Conservation (phyloP, 2,329 filamentous ascomycete species). For the Emmonsiellopsis sp. region DNA sequence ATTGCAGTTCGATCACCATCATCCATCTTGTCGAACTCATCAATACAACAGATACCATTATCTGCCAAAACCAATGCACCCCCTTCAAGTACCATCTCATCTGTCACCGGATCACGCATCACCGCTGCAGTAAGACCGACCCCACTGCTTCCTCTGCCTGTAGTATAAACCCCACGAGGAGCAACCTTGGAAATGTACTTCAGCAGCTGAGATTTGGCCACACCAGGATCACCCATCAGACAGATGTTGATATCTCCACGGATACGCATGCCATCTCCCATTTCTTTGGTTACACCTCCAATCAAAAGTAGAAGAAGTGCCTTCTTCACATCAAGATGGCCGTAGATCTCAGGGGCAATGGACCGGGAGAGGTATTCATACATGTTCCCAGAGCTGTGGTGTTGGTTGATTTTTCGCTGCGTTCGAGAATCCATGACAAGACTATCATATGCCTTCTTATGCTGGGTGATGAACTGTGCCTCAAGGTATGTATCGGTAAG, state of each 20-base stretch:
- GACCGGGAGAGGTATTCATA: conserved; percentile 94
- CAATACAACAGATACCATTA: conserved; percentile 74
- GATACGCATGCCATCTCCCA: conserved; percentile 97
- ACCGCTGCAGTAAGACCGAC: conserved; percentile 75
- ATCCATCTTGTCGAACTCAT: conserved; percentile 82
- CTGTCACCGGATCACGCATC: conserved; percentile 68
- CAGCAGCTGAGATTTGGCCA: conserved; percentile 94
- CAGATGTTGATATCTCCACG: conserved; percentile 98
- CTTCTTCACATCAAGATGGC: conserved; percentile 96
- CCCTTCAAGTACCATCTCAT: conserved; percentile 70
- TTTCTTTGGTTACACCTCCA: conserved; percentile 90
- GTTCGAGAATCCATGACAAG: conserved; percentile 74
- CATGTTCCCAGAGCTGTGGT: conserved; percentile 76
- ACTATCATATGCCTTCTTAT: conserved; percentile 97
- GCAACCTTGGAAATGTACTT: conserved; percentile 99
- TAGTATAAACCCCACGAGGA: conserved; percentile 79
- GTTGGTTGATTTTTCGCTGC: conserved; percentile 73
- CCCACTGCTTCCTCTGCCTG: conserved; percentile 69
- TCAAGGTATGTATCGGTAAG: conserved; percentile 95
- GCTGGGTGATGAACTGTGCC: conserved; percentile 84
- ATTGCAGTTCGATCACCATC: conserved; percentile 69
- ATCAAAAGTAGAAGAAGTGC: conserved; percentile 90
- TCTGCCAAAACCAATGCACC: conserved; percentile 71
- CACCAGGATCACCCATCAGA: conserved; percentile 98
- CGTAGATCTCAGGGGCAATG: conserved; percentile 94